Evolutionary conservation across 495 filamentous ascomycete genomes (phyloP).

Genomic region (Neurospora intermedia): DNA sequence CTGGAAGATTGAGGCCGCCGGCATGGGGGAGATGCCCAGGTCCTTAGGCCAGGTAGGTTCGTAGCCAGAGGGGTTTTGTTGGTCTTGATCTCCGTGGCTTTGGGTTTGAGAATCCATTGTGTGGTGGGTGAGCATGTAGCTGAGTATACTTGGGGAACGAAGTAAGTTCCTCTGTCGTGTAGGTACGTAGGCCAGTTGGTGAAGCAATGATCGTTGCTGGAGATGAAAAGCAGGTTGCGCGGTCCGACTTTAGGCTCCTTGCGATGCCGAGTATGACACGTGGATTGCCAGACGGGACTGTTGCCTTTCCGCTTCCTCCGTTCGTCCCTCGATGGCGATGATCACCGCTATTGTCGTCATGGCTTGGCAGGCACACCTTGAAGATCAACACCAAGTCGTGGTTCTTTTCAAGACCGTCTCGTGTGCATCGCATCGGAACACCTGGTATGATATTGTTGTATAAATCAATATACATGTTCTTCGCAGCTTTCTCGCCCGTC

Average conservation of each 20-base stretch:
- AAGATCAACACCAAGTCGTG: not conserved
- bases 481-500: not conserved
- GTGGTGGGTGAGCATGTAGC: not conserved
- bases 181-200: too few species aligned
- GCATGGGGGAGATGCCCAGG: constrained; percentile 3
- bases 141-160: not conserved
- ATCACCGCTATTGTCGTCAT: not conserved
- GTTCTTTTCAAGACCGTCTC: not conserved
- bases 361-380: not conserved
- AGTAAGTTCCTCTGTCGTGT: not conserved
- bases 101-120: not conserved
- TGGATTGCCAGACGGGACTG: not conserved
- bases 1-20: constrained; percentile 4
- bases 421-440: not conserved
- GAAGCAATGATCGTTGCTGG: not conserved
- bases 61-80: constrained; percentile 6
- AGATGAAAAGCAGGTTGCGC: not conserved
- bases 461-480: not conserved
- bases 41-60: constrained; percentile 21
- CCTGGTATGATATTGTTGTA: not conserved
- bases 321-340: not conserved
- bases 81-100: not conserved
- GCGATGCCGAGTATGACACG: not conserved
- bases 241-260: not conserved
- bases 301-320: not conserved